Evolutionary conservation across 2,329 filamentous ascomycete species (phyloP), one percentile per base, ranked within the genome.

Genomic region (Chalaropsis thielavioides): DNA sequence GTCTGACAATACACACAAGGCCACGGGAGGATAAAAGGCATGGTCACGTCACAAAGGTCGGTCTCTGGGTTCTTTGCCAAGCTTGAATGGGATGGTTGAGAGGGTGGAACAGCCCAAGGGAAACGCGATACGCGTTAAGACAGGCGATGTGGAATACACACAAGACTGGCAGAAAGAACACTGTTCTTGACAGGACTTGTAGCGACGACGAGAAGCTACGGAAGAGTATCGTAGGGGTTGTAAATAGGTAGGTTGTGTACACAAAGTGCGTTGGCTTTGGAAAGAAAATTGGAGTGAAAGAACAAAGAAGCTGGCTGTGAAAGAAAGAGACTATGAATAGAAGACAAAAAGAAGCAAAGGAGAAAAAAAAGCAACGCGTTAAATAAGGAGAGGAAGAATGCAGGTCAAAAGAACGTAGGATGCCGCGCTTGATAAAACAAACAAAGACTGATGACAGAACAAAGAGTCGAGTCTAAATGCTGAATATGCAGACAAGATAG

Each of bases 361-460:
- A 68, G 69, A 68, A 66, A 70, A 68, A 69, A 68, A 66, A 69
- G 69, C 71, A 68, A 66, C 65, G 59, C 65, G 61, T 56, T 56
- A 40, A 65, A 65, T 65, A 60, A 65, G 67, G 66, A 66, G 67
- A 66, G 59, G 49, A 60, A 68, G 54, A 54, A 54, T 64, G 62
- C 46, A 65, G 63, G 67, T 49, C 10, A 51, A 60, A 64, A 64
- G 61, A 56, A 67, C 51, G 61, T 65, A 67, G 62, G 46, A 64
- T 64, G 61, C 62, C 63, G 65, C 66, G 66, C 66, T 67, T 60
- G 63, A 67, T 64, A 62, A 64, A 64, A 66, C 58, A 67, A 67
- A 66, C 61, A 67, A 66, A 54, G 58, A 60, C 38, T 61, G 62
- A 61, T 64, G 61, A 22, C 60, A 61, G 41, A 64, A 49, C 35